Conservation (phyloP, 768 basidiomycete species). For the Lenzites betulinus region DNA sequence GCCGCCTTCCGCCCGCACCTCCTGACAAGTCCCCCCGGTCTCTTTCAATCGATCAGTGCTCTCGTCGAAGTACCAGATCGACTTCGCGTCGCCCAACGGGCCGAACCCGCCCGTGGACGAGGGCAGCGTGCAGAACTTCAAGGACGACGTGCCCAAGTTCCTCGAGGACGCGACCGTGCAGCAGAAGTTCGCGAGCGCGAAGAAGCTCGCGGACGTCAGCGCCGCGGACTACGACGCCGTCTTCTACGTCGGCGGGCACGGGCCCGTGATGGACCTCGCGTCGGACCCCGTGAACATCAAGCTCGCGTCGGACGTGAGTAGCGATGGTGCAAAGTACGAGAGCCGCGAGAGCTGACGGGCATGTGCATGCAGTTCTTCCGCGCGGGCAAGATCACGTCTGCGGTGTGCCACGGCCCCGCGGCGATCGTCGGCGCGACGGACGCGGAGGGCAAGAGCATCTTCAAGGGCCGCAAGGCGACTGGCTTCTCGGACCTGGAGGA, state of each 20-base stretch:
- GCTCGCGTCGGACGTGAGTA: constrained; percentile 53
- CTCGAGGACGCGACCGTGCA: constrained; percentile 54
- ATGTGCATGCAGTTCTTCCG: constrained; percentile 82
- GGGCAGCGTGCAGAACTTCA: constrained; percentile 51
- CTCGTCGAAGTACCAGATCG: constrained; percentile 41
- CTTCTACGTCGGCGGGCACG: constrained; percentile 81
- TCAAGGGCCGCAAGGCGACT: constrained; percentile 58
- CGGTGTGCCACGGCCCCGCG: constrained; percentile 84
- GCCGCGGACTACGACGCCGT: constrained; percentile 67
- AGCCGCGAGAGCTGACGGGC: no score
- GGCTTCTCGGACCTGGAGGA: constrained; percentile 79
- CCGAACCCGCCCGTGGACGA: constrained; percentile 73
- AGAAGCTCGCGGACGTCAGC: constrained; percentile 61
- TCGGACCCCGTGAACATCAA: constrained; percentile 55
- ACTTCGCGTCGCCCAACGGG: constrained; percentile 47
- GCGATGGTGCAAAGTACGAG: no score
- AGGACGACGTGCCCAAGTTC: constrained; percentile 63
- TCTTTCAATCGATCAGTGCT: constrained; percentile 32
- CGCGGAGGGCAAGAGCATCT: constrained; percentile 61
- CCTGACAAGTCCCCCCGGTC: neutral
- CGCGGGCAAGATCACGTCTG: constrained; percentile 62
- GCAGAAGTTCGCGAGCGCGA: constrained; percentile 54
- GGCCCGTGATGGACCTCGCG: constrained; percentile 73
- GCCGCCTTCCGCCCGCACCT: neutral
- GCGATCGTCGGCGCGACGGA: constrained; percentile 61